phyloP scores from a whole-genome alignment of 2,329 filamentous ascomycete genomes.

The Sporothrix dimorphospora region DNA sequence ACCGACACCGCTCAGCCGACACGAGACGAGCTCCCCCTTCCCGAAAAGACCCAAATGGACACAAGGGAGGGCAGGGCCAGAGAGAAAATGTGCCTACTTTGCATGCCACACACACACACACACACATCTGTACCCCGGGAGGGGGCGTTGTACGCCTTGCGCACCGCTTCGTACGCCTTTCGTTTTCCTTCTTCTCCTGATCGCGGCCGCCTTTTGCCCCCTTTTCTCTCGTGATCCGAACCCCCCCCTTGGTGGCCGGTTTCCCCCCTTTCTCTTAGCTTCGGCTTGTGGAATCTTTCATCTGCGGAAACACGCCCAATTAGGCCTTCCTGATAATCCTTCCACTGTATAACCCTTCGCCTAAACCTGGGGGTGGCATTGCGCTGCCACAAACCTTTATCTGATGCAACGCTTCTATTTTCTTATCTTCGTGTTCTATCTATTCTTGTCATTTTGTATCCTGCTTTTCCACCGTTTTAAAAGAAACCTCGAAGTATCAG shows the following conservation, averaged over 20 bases:
- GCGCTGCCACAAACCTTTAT: slow-evolving; percentile 2
- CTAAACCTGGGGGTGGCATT: slow-evolving; percentile 6
- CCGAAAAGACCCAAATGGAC: not conserved
- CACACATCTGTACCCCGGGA: not conserved
- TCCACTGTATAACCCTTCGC: not conserved
- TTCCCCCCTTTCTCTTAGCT: not conserved
- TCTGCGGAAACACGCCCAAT: not conserved
- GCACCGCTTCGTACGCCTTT: not conserved
- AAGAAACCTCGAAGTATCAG: slow-evolving; percentile 13
- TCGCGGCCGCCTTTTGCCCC: not conserved
- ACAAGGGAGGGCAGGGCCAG: not conserved
- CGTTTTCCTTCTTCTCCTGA: not conserved
- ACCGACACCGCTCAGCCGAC: slow-evolving; percentile 8
- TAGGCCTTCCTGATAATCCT: not conserved
- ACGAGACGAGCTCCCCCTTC: not conserved
- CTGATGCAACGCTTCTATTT: not conserved
- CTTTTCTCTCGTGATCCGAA: not conserved
- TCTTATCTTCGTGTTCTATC: not conserved
- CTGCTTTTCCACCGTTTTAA: not conserved
- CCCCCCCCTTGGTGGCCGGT: not conserved
- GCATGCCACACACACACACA: not conserved
- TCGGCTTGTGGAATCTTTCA: not conserved
- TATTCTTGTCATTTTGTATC: not conserved
- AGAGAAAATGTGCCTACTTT: slow-evolving; percentile 5
- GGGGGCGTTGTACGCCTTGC: slow-evolving; percentile 7